A percentile compares a stretch with the other conserved stretches of the same genome.
Conservation (phyloP, 2,329 filamentous ascomycete species). For the Neonectria faginata region DNA sequence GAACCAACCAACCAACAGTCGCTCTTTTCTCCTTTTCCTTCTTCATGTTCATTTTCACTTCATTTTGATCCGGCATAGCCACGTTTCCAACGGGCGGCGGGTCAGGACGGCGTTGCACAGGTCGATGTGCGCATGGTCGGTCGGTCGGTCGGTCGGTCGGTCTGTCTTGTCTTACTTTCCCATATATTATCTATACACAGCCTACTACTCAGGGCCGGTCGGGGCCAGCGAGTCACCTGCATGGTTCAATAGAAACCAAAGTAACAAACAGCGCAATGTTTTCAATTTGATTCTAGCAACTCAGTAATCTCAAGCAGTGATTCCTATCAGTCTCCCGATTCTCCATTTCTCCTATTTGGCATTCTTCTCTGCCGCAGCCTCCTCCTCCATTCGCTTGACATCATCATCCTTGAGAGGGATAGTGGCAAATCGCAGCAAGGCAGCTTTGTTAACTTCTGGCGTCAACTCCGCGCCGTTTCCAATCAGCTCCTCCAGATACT, state of each 20-base stretch:
- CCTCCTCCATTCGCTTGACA: constrained; percentile 29
- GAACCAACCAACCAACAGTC: neutral
- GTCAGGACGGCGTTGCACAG: neutral
- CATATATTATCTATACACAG: neutral
- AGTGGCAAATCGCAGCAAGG: constrained; percentile 34
- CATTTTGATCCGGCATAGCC: neutral
- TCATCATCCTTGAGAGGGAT: constrained; percentile 33
- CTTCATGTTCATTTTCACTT: neutral
- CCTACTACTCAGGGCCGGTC: neutral
- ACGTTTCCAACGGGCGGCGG: neutral
- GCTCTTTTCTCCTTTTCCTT: neutral
- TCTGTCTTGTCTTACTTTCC: neutral
- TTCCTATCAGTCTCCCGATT: neutral
- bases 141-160: neutral
- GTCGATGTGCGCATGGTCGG: neutral
- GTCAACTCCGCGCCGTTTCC: constrained; percentile 35
- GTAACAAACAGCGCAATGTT: neutral
- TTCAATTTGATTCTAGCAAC: neutral
- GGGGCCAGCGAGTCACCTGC: neutral
- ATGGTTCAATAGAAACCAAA: neutral
- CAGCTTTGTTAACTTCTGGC: constrained; percentile 33
- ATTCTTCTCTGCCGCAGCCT: neutral
- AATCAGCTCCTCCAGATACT: constrained; percentile 36
- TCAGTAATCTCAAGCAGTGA: neutral
- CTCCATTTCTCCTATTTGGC: neutral